Percentiles rank a stretch among this genome's conserved stretches.
Evolutionary conservation across 2,329 filamentous ascomycete species (phyloP).

Genomic region (Trichoderma arundinaceum): DNA sequence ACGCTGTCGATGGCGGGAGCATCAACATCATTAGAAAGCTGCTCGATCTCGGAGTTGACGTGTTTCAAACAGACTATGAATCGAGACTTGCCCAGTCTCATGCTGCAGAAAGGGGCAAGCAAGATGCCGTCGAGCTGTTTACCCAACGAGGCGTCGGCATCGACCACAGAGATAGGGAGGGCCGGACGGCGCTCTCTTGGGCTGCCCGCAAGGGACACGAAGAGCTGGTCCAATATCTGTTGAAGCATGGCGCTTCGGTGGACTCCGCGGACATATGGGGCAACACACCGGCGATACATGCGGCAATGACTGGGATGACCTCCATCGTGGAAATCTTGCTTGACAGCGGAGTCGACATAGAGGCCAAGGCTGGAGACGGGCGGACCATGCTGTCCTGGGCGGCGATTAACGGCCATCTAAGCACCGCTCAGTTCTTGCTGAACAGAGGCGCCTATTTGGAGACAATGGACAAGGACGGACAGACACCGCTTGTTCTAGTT

Average conservation of each 20-base stretch:
- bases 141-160: slow-evolving; percentile 6
- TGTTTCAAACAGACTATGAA: background rate
- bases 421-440: background rate
- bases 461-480: slow-evolving; percentile 10
- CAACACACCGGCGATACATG: slow-evolving; percentile 4
- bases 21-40: background rate
- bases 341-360: background rate
- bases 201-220: slow-evolving; percentile 4
- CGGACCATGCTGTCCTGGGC: slow-evolving; percentile 29
- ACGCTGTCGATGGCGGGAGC: slow-evolving; percentile 12
- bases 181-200: slow-evolving; percentile 20
- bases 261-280: background rate
- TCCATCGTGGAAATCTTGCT: slow-evolving; percentile 5
- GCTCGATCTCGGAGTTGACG: slow-evolving; percentile 5
- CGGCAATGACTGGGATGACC: slow-evolving; percentile 15
- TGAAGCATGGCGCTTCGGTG: slow-evolving; percentile 9
- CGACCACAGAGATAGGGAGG: background rate
- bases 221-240: slow-evolving; percentile 8
- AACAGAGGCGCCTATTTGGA: slow-evolving; percentile 13
- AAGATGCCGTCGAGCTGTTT: slow-evolving; percentile 9
- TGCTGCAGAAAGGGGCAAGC: slow-evolving; percentile 2
- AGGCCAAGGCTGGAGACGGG: background rate
- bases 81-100: background rate
- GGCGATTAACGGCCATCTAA: background rate
- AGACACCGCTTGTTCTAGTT: slow-evolving; percentile 11